Evolutionary conservation across 208 protist genomes (phyloP), one percentile per base, ranked within the genome.

Genomic region (Borovskyia barvae): DNA sequence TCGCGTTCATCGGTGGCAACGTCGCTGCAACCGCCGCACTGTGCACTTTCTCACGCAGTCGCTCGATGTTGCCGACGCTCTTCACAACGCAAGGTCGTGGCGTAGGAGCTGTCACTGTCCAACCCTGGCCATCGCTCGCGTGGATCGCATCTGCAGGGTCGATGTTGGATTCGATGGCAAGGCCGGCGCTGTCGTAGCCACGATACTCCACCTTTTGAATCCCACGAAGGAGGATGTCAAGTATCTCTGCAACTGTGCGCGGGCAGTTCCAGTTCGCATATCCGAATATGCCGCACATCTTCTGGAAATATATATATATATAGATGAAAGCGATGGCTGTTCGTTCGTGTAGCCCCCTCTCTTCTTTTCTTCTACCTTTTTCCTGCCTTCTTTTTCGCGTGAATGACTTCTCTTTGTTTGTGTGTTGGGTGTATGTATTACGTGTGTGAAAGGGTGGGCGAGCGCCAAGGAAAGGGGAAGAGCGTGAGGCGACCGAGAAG

Each of bases 101-200:
- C 17, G 49, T 37, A 28, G 58, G 47, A 36, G 20, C 51, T 8
- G n/a, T 40, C n/a, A n/a, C n/a, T n/a, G n/a, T n/a, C n/a, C n/a
- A n/a, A n/a, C n/a, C n/a, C n/a, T n/a, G n/a, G n/a, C n/a, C n/a
- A n/a, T n/a, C n/a, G n/a, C n/a, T n/a, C 4, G 24, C 22, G 28
- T n/a, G 32, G 25, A 15, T 45, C 24, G 45, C 42, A 1, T 48
- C 14, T 15, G 1, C 51, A 14, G 8, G 7, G 19, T 25, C 48
- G 20, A 48, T 64, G 41, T 29, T 22, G 17, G 32, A 36, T 40
- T 93, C 83, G 17, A 97, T 56, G 46, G 82, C 82, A 19, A 98
- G 36, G n/a, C 97, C 97, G 0, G 97, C 97, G 57, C 85, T 95
- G 75, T 98, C 97, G 73, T 98, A 98, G 3, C 97, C 97, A 43